These are phyloP conservation scores for Tuber calosporum DNA, from an alignment of 495 filamentous ascomycete species.

Conservation along the genomic window DNA sequence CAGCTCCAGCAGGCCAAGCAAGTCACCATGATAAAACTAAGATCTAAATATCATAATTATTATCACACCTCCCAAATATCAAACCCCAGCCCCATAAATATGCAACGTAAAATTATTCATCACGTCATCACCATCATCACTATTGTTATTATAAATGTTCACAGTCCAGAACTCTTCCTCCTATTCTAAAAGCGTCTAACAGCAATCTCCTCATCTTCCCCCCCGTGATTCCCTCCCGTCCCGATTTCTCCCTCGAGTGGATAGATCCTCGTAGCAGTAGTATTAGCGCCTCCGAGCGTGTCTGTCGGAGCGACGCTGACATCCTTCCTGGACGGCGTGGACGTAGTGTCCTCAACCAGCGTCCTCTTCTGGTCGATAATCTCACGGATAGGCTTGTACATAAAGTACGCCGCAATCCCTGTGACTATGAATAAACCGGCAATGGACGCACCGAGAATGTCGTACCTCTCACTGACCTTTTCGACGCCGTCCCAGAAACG, in stretches of 20 bases:
- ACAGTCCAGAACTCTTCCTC: not conserved
- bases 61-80: not conserved
- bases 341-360: not conserved
- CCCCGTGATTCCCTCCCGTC: not conserved
- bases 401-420: slow-evolving; percentile 60
- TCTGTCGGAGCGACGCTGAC: not conserved
- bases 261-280: not conserved
- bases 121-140: not conserved
- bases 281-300: not conserved
- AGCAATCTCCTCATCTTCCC: not conserved
- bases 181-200: not conserved
- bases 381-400: slow-evolving; percentile 71
- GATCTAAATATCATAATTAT: not conserved
- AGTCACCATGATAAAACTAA: not conserved
- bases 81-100: not conserved
- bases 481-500: slow-evolving; percentile 81
- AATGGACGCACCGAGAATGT: slow-evolving; percentile 77
- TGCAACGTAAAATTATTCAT: not conserved
- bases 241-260: not conserved
- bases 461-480: slow-evolving; percentile 69
- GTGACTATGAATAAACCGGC: slow-evolving; percentile 75
- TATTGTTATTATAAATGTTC: not conserved
- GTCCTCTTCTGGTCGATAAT: slow-evolving; percentile 48
- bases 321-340: not conserved
- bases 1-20: not conserved